Percentiles rank a stretch among this genome's conserved stretches.
Evolutionary conservation across 2,329 filamentous ascomycete species (phyloP).

Genomic region (Trichophyton verrucosum): DNA sequence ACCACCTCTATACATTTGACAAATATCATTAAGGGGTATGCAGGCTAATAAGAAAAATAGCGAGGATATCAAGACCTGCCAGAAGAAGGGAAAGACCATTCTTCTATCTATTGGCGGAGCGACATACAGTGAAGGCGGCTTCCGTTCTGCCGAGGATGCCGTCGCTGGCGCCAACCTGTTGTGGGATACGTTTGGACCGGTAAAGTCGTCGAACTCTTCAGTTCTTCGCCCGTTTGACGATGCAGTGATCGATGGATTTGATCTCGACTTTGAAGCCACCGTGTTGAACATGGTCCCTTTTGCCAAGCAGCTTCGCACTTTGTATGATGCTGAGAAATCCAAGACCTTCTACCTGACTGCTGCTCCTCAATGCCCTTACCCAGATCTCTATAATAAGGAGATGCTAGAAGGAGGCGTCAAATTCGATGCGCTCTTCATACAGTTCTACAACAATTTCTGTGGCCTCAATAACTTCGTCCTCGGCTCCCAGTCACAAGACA

Average conservation of each 20-base stretch:
- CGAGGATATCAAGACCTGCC: slow-evolving; percentile 45
- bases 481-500: slow-evolving; percentile 35
- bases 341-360: slow-evolving; percentile 50
- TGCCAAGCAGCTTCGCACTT: slow-evolving; percentile 43
- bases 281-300: slow-evolving; percentile 51
- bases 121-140: slow-evolving; percentile 57
- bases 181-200: slow-evolving; percentile 60
- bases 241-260: slow-evolving; percentile 59
- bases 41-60: background rate
- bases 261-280: slow-evolving; percentile 58
- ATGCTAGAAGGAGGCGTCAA: slow-evolving; percentile 43
- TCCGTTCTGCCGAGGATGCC: slow-evolving; percentile 43
- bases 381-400: slow-evolving; percentile 47
- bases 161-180: slow-evolving; percentile 47
- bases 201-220: slow-evolving; percentile 15
- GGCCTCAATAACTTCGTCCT: slow-evolving; percentile 42
- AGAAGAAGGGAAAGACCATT: slow-evolving; percentile 56
- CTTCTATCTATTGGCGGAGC: slow-evolving; percentile 60
- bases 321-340: slow-evolving; percentile 41
- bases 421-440: slow-evolving; percentile 51
- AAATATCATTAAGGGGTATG: slow-evolving; percentile 13
- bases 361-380: slow-evolving; percentile 56
- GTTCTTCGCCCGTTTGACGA: slow-evolving; percentile 54
- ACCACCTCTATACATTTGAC: slow-evolving; percentile 1
- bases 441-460: slow-evolving; percentile 61